Base-by-base conservation (phyloP, 2,329 filamentous ascomycete genomes). In the Pyricularia grisea region DNA sequence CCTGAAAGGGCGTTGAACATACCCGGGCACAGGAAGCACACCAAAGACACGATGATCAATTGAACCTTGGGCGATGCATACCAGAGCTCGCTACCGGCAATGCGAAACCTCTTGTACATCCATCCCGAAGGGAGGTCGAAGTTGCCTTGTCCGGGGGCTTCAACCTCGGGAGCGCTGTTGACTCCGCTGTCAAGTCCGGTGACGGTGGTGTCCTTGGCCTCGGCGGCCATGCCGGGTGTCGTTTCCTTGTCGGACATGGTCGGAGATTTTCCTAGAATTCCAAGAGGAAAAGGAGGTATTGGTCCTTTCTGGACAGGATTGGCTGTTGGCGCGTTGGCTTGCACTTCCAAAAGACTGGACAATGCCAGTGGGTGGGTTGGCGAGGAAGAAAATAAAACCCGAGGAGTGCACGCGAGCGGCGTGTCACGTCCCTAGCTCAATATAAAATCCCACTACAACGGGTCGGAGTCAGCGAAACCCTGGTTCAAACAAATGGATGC, bases 31-130 rank as follows among this genome's bases (percentile, higher is more conserved):
- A 74, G 67, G 71, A 74, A 91, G 76, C 88, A 91, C 67, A 91
- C 88, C 70, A 90, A 82, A 27, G 88, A 84, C 69, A 93, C 90
- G 82, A 93, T 85, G 71, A 90, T 74, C 50, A 94, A 83, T 79
- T 94, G 91, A 66, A 88, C 79, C 74, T 88, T 86, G 14, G 91
- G 91, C 69, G 90, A 92, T 27, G 91, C 91, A 77, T 90, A 93
- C 84, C 88, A 92, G 9, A 90, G 70, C 72, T 84, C 83, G 27
- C 11, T 27, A 67, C 81, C 80, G 23, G 84, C 83, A 69, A 92
- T 70, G 69, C 81, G 84, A 74, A 87, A 75, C 66, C 83, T 81
- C 75, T 85, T 88, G 83, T 93, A 92, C 80, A 88, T 89, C 90
- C 90, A 92, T 71, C 85, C 84, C 3, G 72, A 61, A 2, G 85